Percentiles rank a stretch among this genome's conserved stretches.
Conservation (phyloP, 495 filamentous ascomycete genomes). For the Aspergillus asperescens region DNA sequence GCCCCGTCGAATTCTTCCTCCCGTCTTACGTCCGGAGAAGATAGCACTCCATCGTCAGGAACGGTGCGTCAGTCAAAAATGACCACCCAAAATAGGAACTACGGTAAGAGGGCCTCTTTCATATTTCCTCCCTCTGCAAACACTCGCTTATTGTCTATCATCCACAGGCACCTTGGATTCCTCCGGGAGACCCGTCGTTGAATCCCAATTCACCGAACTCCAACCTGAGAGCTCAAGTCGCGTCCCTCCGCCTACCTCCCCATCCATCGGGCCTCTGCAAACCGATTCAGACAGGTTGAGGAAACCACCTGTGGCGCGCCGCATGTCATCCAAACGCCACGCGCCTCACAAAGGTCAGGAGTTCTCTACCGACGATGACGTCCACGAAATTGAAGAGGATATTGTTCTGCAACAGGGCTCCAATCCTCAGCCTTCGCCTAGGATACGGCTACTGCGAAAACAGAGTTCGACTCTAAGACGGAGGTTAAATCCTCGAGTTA, state of each 20-base stretch:
- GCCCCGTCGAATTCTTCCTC: conserved; percentile 10
- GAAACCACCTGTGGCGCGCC: conserved; percentile 65
- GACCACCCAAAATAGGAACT: conserved; percentile 29
- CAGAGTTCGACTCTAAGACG: conserved; percentile 67
- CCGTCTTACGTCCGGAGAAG: conserved; percentile 11
- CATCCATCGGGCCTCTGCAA: conserved; percentile 53
- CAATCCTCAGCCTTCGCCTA: conserved; percentile 33
- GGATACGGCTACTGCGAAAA: conserved; percentile 34
- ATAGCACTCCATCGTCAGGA: conserved; percentile 11
- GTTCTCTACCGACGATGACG: conserved; percentile 92
- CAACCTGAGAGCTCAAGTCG: conserved; percentile 31
- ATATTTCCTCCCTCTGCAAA: neutral
- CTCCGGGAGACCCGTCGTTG: conserved; percentile 22
- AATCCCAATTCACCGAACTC: conserved; percentile 28
- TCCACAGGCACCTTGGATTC: conserved; percentile 37
- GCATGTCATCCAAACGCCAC: conserved; percentile 66
- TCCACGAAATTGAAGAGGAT: conserved; percentile 69
- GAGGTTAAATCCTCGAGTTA: conserved; percentile 54
- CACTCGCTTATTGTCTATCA: conserved; percentile 9
- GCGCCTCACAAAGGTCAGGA: conserved; percentile 75
- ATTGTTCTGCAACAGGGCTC: conserved; percentile 32
- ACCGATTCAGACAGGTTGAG: conserved; percentile 52
- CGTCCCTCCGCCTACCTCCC: conserved; percentile 38
- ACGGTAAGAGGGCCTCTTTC: conserved; percentile 25
- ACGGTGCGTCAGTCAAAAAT: conserved; percentile 21